Percentiles rank a stretch among this genome's conserved stretches.
Conservation (phyloP, 1,139 yeast genomes). For the Spathaspora sp. region DNA sequence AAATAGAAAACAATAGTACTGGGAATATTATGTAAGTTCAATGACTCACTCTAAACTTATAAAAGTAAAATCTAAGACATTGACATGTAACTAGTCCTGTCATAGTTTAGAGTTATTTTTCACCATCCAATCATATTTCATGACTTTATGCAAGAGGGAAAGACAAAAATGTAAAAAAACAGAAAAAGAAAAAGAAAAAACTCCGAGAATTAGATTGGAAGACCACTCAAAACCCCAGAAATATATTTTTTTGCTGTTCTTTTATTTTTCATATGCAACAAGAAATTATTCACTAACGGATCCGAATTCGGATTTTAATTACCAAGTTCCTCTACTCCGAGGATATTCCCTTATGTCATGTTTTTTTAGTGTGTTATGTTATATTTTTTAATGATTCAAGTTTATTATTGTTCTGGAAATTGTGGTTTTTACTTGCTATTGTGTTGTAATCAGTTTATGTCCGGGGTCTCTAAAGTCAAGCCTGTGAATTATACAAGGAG, state of each 20-base stretch:
- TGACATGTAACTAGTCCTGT: too few relatives aligned
- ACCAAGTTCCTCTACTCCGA: neutral
- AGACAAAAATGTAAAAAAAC: too few relatives aligned
- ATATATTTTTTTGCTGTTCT: neutral
- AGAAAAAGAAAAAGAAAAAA: neutral
- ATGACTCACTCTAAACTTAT: too few relatives aligned
- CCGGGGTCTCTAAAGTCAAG: too few relatives aligned
- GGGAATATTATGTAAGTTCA: too few relatives aligned
- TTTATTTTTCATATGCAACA: neutral
- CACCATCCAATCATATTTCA: neutral
- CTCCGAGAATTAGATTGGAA: neutral
- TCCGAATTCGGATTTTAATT: slow-evolving; percentile 2
- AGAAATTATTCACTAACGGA: neutral
- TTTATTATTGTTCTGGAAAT: neutral
- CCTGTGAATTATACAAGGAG: neutral
- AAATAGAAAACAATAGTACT: neutral
- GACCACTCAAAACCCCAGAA: neutral
- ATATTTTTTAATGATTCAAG: neutral
- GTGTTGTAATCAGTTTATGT: neutral
- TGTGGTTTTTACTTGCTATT: neutral
- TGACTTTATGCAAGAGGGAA: neutral
- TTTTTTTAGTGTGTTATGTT: neutral
- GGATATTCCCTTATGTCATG: neutral
- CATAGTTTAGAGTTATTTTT: too few relatives aligned
- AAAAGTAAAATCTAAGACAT: too few relatives aligned